phyloP scores from a whole-genome alignment of 257 asterid genomes.

The Rauvolfia tetraphylla region DNA sequence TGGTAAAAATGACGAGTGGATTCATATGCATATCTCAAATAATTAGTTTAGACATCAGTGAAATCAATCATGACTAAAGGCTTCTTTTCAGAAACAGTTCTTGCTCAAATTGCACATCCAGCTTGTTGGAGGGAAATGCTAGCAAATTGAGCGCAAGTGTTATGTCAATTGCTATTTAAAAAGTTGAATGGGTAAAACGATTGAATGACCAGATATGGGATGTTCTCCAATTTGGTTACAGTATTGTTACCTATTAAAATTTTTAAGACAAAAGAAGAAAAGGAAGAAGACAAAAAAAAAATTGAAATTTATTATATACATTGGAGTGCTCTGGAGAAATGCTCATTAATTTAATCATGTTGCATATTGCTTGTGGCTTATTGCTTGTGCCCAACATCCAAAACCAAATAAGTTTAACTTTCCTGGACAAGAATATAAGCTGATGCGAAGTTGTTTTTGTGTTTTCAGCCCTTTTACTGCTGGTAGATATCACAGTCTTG shows the following conservation, averaged over 20 bases:
- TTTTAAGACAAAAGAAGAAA: too few relatives aligned
- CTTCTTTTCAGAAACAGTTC: not conserved
- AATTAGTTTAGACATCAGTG: too few relatives aligned
- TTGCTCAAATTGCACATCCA: not conserved
- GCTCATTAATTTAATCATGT: not conserved
- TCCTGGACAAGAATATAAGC: not conserved
- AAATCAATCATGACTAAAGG: not conserved
- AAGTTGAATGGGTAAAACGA: not conserved
- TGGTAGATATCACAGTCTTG: conserved; percentile 96
- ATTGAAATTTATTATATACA: not conserved
- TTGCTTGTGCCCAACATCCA: not conserved
- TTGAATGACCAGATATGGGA: not conserved
- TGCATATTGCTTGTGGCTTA: not conserved
- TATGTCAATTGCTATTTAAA: not conserved
- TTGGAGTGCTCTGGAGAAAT: not conserved
- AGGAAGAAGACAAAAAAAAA: not conserved
- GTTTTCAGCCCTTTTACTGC: conserved; percentile 85
- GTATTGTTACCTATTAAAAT: not conserved
- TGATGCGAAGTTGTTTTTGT: not conserved
- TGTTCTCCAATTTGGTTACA: not conserved
- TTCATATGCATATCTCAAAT: not conserved
- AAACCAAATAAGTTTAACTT: not conserved
- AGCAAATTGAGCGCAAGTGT: not conserved
- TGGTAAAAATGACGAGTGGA: too few relatives aligned
- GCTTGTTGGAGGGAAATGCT: not conserved